A percentile compares a stretch with the other conserved stretches of the same genome.
Conservation (phyloP, 2,329 filamentous ascomycete species). For the Setomelanomma holmii region DNA sequence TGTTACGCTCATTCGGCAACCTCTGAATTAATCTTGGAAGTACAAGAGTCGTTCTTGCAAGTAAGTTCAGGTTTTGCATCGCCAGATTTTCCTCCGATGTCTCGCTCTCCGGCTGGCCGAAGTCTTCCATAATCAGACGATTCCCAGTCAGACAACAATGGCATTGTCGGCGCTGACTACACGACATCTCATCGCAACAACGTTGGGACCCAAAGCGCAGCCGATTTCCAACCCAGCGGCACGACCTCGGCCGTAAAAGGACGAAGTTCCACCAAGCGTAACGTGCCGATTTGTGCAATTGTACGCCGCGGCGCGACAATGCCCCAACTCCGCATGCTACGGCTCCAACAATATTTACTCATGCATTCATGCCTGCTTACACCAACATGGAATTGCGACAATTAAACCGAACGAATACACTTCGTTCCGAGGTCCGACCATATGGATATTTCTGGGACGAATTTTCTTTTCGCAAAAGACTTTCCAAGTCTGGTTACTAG, state of each 20-base stretch:
- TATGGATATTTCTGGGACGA: background rate
- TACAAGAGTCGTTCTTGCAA: background rate
- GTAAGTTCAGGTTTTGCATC: no score
- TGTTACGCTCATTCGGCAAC: background rate
- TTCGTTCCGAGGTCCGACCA: conserved; percentile 1
- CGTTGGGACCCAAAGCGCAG: background rate
- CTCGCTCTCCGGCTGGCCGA: no score
- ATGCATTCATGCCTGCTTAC: conserved; percentile 1
- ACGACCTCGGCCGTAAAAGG: conserved; percentile 4
- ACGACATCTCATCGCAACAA: background rate
- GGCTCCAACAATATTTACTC: background rate
- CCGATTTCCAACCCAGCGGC: background rate
- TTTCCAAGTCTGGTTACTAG: background rate
- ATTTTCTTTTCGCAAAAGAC: no score
- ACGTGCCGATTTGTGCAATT: background rate
- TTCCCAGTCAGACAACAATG: background rate
- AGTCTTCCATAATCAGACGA: background rate
- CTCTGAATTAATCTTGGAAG: background rate
- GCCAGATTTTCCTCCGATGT: background rate
- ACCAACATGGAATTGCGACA: conserved; percentile 4
- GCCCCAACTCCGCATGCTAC: background rate
- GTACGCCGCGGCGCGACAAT: background rate
- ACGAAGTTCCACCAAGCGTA: background rate
- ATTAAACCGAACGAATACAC: background rate
- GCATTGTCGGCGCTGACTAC: conserved; percentile 3